Percentiles rank a stretch among this genome's conserved stretches.
Evolutionary conservation across 2,329 filamentous ascomycete species (phyloP).

Genomic region (Grosmannia serpens): DNA sequence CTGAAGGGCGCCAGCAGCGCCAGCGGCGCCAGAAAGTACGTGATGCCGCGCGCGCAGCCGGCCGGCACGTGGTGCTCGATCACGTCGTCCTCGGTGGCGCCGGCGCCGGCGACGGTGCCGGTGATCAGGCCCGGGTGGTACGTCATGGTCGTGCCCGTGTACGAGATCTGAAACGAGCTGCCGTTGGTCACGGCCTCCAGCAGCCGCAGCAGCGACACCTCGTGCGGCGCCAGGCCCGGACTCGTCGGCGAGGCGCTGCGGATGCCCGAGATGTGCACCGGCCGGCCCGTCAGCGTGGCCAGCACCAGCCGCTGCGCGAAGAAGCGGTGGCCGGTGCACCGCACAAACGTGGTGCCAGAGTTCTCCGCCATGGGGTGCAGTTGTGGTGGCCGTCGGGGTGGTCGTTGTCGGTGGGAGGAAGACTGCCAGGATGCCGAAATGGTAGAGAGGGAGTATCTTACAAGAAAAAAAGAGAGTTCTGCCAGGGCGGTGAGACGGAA

Average conservation of each 20-base stretch:
- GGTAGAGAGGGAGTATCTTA: not conserved
- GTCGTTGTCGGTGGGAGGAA: not conserved
- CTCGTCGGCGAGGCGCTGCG: constrained; percentile 74
- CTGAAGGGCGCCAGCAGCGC: constrained; percentile 88
- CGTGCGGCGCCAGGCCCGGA: constrained; percentile 81
- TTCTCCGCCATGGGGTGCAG: constrained; percentile 2
- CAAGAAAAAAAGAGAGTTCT: not conserved
- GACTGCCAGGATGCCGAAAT: too few relatives aligned
- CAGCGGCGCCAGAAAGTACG: constrained; percentile 83
- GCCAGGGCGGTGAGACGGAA: not conserved
- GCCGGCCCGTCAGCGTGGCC: constrained; percentile 78
- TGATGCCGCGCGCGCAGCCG: constrained; percentile 67
- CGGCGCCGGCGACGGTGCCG: constrained; percentile 65
- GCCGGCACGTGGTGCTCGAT: constrained; percentile 72
- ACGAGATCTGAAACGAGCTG: constrained; percentile 86
- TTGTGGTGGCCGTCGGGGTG: not conserved
- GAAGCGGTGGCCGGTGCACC: constrained; percentile 74
- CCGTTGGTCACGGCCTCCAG: constrained; percentile 94
- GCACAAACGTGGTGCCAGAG: constrained; percentile 18
- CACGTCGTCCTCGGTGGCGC: constrained; percentile 55
- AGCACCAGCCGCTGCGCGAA: constrained; percentile 78
- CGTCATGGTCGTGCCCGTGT: constrained; percentile 85
- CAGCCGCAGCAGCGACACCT: constrained; percentile 90
- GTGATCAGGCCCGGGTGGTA: constrained; percentile 91
- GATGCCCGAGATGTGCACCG: constrained; percentile 89